These are phyloP conservation scores for Przewalskia tangutica DNA, from an alignment of 257 asterid genomes.

Conservation along the genomic window DNA sequence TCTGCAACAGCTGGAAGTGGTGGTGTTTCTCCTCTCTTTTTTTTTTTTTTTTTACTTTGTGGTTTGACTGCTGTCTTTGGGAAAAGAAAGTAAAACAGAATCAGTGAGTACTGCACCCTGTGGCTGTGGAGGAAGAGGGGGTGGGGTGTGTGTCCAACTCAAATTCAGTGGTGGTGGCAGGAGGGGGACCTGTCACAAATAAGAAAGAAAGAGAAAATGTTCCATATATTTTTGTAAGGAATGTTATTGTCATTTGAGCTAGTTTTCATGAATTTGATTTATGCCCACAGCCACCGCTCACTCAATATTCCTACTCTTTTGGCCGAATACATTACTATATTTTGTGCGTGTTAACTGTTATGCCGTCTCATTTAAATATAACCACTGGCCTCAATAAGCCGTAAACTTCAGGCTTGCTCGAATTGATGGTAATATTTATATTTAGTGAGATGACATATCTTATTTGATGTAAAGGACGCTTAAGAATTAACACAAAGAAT, in stretches of 20 bases:
- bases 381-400: too few species aligned
- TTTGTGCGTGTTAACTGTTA: too few species aligned
- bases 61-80: slow-evolving; percentile 6
- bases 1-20: background rate
- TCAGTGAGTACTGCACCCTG: background rate
- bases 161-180: background rate
- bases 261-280: background rate
- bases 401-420: too few species aligned
- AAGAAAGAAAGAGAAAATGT: background rate
- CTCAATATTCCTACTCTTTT: background rate
- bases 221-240: background rate
- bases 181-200: background rate
- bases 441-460: too few species aligned
- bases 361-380: too few species aligned
- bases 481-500: too few species aligned
- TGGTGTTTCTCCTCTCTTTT: background rate
- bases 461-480: too few species aligned
- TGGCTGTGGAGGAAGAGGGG: background rate
- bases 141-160: background rate
- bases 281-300: background rate
- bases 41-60: background rate
- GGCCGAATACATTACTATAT: too few species aligned
- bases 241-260: background rate
- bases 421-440: too few species aligned
- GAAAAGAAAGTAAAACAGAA: background rate